phyloP scores from a whole-genome alignment of 2,329 filamentous ascomycete genomes.

The Epicoccum sorghinum region DNA sequence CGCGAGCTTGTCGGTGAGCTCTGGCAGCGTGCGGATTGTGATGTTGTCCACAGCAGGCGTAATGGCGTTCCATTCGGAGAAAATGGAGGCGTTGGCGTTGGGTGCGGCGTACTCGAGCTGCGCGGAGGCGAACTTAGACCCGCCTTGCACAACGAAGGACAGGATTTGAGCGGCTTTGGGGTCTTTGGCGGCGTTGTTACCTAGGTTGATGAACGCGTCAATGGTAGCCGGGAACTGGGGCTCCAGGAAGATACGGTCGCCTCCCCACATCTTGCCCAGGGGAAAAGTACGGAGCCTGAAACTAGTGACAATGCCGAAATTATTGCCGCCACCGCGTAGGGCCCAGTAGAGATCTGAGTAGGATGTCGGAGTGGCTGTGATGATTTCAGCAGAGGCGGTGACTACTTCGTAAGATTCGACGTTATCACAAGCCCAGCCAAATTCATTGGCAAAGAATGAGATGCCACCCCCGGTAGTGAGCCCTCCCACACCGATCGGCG shows the following conservation, averaged over 20 bases:
- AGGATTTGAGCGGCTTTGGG: slow-evolving; percentile 26
- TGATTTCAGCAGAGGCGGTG: slow-evolving; percentile 40
- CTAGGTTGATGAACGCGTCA: slow-evolving; percentile 25
- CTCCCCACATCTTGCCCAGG: slow-evolving; percentile 37
- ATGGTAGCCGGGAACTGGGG: slow-evolving; percentile 20
- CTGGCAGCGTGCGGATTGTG: slow-evolving; percentile 26
- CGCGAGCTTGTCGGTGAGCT: slow-evolving; percentile 24
- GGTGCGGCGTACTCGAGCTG: slow-evolving; percentile 37
- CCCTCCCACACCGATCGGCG: slow-evolving; percentile 40
- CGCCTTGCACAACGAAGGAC: slow-evolving; percentile 27
- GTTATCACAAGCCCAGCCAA: slow-evolving; percentile 27
- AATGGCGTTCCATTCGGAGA: slow-evolving; percentile 36
- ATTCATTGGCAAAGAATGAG: slow-evolving; percentile 24
- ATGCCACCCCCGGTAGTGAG: slow-evolving; percentile 37
- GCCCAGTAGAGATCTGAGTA: slow-evolving; percentile 36
- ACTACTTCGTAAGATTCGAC: slow-evolving; percentile 38
- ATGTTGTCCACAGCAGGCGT: slow-evolving; percentile 33
- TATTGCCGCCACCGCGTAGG: slow-evolving; percentile 38
- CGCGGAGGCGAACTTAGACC: slow-evolving; percentile 26
- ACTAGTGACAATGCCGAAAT: slow-evolving; percentile 34
- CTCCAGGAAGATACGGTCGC: slow-evolving; percentile 26
- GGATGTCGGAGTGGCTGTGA: slow-evolving; percentile 13
- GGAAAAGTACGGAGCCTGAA: slow-evolving; percentile 25
- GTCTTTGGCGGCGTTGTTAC: slow-evolving; percentile 22
- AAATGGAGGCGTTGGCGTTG: slow-evolving; percentile 28